These are phyloP conservation scores for Trypanosoma melophagium DNA, from an alignment of 208 protist genomes.

Conservation along the genomic window DNA sequence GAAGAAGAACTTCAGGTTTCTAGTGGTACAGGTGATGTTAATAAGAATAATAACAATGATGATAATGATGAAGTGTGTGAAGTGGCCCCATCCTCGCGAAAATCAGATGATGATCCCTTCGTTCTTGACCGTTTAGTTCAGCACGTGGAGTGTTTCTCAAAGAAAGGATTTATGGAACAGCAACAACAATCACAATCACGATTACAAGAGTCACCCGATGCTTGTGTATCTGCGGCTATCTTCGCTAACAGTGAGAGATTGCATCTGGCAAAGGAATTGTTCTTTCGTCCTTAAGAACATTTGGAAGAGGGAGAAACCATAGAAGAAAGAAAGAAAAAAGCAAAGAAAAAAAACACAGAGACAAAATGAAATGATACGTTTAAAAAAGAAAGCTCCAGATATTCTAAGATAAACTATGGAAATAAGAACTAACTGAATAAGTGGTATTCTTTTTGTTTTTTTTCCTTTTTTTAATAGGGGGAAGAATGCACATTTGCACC, in stretches of 20 bases:
- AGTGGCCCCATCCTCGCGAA: constrained; percentile 11
- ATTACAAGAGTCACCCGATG: not conserved
- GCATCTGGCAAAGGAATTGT: constrained; percentile 13
- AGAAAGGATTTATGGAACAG: constrained; percentile 7
- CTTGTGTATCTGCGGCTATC: not conserved
- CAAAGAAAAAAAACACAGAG: not conserved
- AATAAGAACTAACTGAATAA: too few relatives aligned
- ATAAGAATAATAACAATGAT: constrained; percentile 17
- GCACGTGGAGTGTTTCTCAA: constrained; percentile 32
- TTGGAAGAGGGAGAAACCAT: not conserved
- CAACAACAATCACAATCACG: constrained; percentile 1
- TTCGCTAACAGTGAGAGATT: constrained; percentile 15
- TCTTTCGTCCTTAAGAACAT: not conserved
- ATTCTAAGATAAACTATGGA: too few relatives aligned
- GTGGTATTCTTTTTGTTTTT: too few relatives aligned
- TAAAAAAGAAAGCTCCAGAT: too few relatives aligned
- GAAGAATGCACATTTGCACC: too few relatives aligned
- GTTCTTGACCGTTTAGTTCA: constrained; percentile 49
- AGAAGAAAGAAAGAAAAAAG: not conserved
- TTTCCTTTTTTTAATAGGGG: too few relatives aligned
- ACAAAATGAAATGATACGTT: too few relatives aligned
- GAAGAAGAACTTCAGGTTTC: not conserved
- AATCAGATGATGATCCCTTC: constrained; percentile 58
- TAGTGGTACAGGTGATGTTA: constrained; percentile 26
- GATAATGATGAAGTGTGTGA: constrained; percentile 15